These are phyloP conservation scores for Pseudogymnoascus sp. DNA, from an alignment of 2,329 filamentous ascomycete genomes.

Conservation along the genomic window DNA sequence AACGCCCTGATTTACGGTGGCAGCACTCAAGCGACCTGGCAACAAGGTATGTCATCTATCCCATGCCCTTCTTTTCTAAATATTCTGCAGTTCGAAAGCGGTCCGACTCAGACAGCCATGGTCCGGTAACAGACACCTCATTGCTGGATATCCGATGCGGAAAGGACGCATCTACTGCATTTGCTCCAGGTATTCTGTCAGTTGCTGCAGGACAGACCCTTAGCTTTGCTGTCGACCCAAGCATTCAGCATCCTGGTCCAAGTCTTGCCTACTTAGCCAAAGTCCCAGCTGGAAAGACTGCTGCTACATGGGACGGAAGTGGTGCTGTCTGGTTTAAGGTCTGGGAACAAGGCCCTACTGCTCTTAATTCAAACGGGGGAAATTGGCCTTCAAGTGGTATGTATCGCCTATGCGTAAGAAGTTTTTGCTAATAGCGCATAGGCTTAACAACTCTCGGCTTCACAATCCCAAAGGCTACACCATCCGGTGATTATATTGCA, in stretches of 20 bases:
- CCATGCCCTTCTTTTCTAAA: background rate
- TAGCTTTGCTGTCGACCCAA: conserved; percentile 20
- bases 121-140: conserved; percentile 8
- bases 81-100: conserved; percentile 3
- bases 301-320: conserved; percentile 18
- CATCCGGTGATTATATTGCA: conserved; percentile 31
- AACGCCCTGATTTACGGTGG: background rate
- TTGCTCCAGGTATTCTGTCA: conserved; percentile 4
- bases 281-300: conserved; percentile 14
- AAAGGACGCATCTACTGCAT: conserved; percentile 2
- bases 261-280: conserved; percentile 20
- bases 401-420: background rate
- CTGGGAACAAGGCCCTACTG: conserved; percentile 7
- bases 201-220: conserved; percentile 6
- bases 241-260: conserved; percentile 31
- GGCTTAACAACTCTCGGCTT: conserved; percentile 21
- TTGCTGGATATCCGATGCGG: conserved; percentile 8
- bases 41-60: background rate
- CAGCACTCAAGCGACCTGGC: background rate
- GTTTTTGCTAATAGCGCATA: background rate
- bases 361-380: background rate
- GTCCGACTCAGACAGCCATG: conserved; percentile 9
- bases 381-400: background rate
- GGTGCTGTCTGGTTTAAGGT: conserved; percentile 21
- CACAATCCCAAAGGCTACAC: conserved; percentile 28